Conservation (phyloP, 148 eudicot species). For the Fagopyrum homotropicum region DNA sequence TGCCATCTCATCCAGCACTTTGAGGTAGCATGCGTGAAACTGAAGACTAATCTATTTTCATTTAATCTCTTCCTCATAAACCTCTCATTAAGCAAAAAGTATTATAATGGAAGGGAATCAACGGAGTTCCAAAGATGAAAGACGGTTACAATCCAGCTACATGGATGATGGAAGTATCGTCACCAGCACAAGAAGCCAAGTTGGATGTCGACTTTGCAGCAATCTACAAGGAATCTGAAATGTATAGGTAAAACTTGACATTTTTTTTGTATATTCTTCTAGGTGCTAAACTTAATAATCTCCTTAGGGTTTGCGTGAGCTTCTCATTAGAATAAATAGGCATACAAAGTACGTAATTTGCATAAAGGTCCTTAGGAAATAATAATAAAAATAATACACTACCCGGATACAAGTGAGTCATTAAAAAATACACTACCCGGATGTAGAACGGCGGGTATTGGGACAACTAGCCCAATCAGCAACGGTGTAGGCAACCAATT, state of each 20-base stretch:
- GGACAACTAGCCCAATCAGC: no score
- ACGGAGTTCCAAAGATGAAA: constrained; percentile 39
- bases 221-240: constrained; percentile 39
- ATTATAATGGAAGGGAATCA: constrained; percentile 21
- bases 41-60: background rate
- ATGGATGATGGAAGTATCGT: constrained; percentile 55
- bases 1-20: constrained; percentile 18
- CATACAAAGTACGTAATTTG: no score
- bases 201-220: constrained; percentile 25
- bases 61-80: background rate
- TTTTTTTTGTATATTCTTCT: no score
- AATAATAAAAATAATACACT: no score
- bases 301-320: no score
- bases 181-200: constrained; percentile 32
- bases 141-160: constrained; percentile 54
- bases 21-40: constrained; percentile 9
- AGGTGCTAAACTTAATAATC: background rate
- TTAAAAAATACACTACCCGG: constrained; percentile 1
- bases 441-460: no score
- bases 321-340: no score
- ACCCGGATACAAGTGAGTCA: constrained; percentile 5
- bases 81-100: background rate
- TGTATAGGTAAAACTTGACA: constrained; percentile 15
- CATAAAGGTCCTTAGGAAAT: no score
- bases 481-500: no score